Evolutionary conservation across 345 rosid genomes (phyloP).

Genomic region (Stellera chamaejasme): DNA sequence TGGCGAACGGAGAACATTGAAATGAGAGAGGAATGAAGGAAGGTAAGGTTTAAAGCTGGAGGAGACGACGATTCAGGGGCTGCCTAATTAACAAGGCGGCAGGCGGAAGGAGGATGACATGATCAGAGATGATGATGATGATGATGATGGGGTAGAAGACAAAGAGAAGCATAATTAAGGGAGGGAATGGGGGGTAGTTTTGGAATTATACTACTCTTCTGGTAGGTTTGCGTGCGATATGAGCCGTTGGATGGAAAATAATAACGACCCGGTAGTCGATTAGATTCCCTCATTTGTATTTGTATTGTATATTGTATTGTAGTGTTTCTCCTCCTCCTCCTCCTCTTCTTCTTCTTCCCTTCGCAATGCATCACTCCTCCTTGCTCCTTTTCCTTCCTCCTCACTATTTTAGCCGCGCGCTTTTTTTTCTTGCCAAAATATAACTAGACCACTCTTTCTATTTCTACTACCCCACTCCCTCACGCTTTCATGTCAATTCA

Average conservation of each 20-base stretch:
- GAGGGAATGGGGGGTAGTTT: not conserved
- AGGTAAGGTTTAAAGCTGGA: slow-evolving; percentile 4
- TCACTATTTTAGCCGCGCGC: no score
- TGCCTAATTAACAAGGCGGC: slow-evolving; percentile 8
- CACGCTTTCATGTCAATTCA: no score
- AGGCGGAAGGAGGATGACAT: slow-evolving; percentile 12
- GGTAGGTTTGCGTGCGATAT: slow-evolving; percentile 26
- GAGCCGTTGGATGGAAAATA: slow-evolving; percentile 23
- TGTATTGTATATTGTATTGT: no score
- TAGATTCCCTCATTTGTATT: no score
- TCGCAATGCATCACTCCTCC: slow-evolving; percentile 22
- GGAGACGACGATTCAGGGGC: slow-evolving; percentile 22
- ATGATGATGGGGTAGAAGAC: no score
- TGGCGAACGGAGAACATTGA: not conserved
- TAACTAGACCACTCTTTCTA: no score
- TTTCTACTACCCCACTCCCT: no score
- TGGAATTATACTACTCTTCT: no score
- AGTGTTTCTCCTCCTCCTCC: no score
- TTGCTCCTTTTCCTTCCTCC: not conserved
- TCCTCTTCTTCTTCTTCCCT: not conserved
- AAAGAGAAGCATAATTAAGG: slow-evolving; percentile 9
- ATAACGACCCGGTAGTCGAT: not conserved
- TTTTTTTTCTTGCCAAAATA: no score
- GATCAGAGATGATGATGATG: no score
- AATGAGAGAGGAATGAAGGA: slow-evolving; percentile 2